Evolutionary conservation across 2,329 filamentous ascomycete genomes (phyloP).

Genomic region (Mariannaea sp.): DNA sequence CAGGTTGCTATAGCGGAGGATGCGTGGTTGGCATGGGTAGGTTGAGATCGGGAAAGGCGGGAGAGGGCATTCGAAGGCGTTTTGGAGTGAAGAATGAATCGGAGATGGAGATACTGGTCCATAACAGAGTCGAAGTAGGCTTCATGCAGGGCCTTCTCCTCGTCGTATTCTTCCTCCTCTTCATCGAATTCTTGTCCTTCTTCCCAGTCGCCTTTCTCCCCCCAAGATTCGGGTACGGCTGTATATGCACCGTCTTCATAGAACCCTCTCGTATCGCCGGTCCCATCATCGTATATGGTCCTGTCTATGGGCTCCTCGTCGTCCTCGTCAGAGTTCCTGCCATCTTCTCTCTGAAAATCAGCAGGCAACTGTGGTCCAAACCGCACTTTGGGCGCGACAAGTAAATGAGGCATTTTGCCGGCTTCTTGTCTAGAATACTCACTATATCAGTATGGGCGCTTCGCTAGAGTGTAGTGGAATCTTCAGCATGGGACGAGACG

Average conservation of each 20-base stretch:
- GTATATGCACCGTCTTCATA: conserved; percentile 83
- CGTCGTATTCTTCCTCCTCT: conserved; percentile 29
- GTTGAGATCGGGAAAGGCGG: conserved; percentile 58
- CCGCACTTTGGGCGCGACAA: conserved; percentile 64
- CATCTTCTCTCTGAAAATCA: conserved; percentile 38
- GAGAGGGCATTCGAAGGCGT: conserved; percentile 59
- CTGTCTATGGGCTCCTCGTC: conserved; percentile 44
- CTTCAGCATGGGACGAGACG: conserved; percentile 38
- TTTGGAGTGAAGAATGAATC: conserved; percentile 60
- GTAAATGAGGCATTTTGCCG: conserved; percentile 70
- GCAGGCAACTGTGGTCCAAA: conserved; percentile 57
- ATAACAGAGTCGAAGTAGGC: conserved; percentile 72
- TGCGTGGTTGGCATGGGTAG: conserved; percentile 58
- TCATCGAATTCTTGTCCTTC: conserved; percentile 35
- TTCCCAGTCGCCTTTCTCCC: conserved; percentile 38
- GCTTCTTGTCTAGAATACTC: conserved; percentile 72
- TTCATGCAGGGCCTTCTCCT: conserved; percentile 55
- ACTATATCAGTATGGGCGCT: conserved; percentile 53
- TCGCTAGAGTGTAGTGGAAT: conserved; percentile 16
- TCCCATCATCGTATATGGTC: conserved; percentile 53
- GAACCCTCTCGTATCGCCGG: conserved; percentile 63
- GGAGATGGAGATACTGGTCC: conserved; percentile 67
- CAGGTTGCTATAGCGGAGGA: conserved; percentile 57
- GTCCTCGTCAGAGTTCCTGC: conserved; percentile 38
- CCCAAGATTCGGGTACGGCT: conserved; percentile 55